Base-by-base conservation (phyloP, 2,329 filamentous ascomycete species). In the Tolypocladium album region DNA sequence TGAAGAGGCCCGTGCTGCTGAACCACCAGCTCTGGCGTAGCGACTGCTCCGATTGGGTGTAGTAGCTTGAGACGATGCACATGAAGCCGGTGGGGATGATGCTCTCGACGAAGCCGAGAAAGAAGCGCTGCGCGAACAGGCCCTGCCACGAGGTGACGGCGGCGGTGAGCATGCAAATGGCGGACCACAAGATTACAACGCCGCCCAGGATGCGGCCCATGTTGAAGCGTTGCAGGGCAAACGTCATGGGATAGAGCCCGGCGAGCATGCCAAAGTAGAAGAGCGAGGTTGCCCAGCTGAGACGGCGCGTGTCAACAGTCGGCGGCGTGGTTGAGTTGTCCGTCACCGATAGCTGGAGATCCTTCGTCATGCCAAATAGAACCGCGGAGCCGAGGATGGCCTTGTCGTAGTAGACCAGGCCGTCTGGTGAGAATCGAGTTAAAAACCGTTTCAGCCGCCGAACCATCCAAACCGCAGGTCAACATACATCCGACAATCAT, bases 181-280 rank as follows among this genome's bases (percentile, higher is more conserved):
- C 71, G 0, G 85, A 79, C 89, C 88, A 91, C 8, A 88, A 58
- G 57, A 89, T 73, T 2, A 89, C 85, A 2, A 86, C 75, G 15
- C 67, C 76, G 15, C 87, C 87, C 3, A 92, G 79, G 1, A 88
- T 82, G 55, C 80, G 78, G n/a, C 85, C 82, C 1, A 84, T 78
- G 61, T 84, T 77, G 74, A 90, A 88, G 24, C 83, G 82, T 70
- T 92, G 88, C 1, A 90, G 76, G 0, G 82, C 76, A 61, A 88
- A 89, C 0, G 86, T 87, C 82, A 90, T 85, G 1, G 88, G 88
- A 63, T 90, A 91, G 3, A 89, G 75, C 0, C 88, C 88, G 0
- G 82, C 84, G 2, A 92, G 78, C 87, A 89, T 89, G 43, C 88
- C 88, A 65, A 92, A 90, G 75, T 91, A 92, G 75, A 92, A 91